Percentiles rank a stretch among this genome's conserved stretches.
These are phyloP conservation scores for Rhodomyrtus tomentosa DNA, from an alignment of 345 rosid species.

Conservation along the genomic window DNA sequence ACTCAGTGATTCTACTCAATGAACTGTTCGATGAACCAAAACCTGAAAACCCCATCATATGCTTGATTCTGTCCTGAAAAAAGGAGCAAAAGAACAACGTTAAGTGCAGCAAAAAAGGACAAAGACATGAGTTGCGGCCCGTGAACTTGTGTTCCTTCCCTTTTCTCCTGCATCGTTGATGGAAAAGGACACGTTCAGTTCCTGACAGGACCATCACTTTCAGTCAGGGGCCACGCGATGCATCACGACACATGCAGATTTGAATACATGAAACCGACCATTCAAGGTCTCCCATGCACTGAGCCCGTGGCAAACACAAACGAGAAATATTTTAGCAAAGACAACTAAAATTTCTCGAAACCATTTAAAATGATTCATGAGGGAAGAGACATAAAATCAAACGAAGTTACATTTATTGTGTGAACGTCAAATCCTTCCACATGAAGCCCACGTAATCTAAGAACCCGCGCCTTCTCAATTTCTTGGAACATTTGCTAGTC, in stretches of 20 bases:
- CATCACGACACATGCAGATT: neutral
- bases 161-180: neutral
- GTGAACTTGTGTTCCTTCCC: constrained; percentile 20
- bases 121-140: constrained; percentile 23
- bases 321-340: neutral
- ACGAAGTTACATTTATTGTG: neutral
- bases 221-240: neutral
- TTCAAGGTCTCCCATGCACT: neutral
- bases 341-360: neutral
- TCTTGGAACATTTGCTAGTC: neutral
- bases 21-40: neutral
- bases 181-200: neutral
- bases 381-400: neutral
- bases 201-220: constrained; percentile 4
- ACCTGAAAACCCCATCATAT: neutral
- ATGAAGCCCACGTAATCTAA: neutral
- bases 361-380: neutral
- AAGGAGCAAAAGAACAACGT: neutral
- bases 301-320: neutral
- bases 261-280: neutral
- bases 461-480: neutral
- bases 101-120: constrained; percentile 17
- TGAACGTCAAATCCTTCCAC: neutral
- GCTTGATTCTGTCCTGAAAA: neutral
- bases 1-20: neutral